Percentiles rank a stretch among this genome's conserved stretches.
phyloP scores from a whole-genome alignment of 1,284 basidiomycete genomes.

The Somion occarium region DNA sequence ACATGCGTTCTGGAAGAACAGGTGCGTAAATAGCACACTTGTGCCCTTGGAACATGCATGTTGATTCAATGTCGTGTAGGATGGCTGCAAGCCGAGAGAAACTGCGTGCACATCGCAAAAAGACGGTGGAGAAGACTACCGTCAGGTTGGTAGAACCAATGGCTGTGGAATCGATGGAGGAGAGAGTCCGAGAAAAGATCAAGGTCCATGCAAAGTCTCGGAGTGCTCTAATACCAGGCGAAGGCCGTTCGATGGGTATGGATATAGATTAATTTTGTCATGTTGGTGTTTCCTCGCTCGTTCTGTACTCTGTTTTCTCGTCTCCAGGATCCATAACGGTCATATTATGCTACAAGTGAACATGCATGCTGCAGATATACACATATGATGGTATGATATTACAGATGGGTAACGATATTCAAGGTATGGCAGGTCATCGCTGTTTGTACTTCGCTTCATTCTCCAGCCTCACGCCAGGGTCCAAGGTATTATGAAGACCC shows the following conservation, averaged over 20 bases:
- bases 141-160: slow-evolving; percentile 74
- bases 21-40: slow-evolving; percentile 60
- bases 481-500: slow-evolving; percentile 86
- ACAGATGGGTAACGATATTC: neutral
- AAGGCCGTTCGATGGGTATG: slow-evolving; percentile 79
- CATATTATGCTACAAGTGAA: slow-evolving; percentile 15
- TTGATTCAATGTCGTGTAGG: no score
- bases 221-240: slow-evolving; percentile 72
- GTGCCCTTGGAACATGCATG: no score
- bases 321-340: slow-evolving; percentile 1
- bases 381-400: no score
- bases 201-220: slow-evolving; percentile 64
- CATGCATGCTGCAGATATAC: slow-evolving; percentile 17
- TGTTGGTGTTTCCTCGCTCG: neutral
- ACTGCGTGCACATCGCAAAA: slow-evolving; percentile 57
- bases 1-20: slow-evolving; percentile 95
- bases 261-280: slow-evolving; percentile 57
- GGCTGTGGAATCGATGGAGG: slow-evolving; percentile 37
- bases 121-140: slow-evolving; percentile 52
- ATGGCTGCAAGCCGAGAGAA: slow-evolving; percentile 80
- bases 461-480: slow-evolving; percentile 75
- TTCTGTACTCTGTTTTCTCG: neutral
- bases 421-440: slow-evolving; percentile 29
- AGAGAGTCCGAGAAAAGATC: slow-evolving; percentile 73
- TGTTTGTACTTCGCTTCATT: slow-evolving; percentile 89